A percentile compares a stretch with the other conserved stretches of the same genome.
These are phyloP conservation scores for Aspergillus candidus DNA, from an alignment of 2,329 filamentous ascomycete species.

Conservation along the genomic window DNA sequence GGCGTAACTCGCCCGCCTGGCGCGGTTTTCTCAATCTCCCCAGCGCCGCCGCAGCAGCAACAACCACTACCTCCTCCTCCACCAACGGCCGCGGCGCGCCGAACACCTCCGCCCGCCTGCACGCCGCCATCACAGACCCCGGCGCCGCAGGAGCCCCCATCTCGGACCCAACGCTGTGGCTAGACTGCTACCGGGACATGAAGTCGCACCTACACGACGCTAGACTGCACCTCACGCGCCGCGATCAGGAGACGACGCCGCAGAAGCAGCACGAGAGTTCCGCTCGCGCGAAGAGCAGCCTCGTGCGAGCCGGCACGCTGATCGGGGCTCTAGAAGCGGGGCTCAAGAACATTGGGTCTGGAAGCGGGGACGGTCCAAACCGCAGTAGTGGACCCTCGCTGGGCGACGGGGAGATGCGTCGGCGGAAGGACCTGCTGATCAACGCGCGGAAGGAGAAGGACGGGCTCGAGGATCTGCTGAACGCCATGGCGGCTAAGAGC, in stretches of 20 bases:
- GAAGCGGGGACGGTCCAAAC: constrained; percentile 23
- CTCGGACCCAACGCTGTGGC: constrained; percentile 53
- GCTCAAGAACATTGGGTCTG: constrained; percentile 34
- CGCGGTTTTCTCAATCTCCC: constrained; percentile 54
- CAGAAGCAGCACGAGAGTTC: constrained; percentile 58
- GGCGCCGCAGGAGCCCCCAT: constrained; percentile 26
- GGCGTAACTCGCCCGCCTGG: constrained; percentile 54
- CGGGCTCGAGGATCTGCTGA: constrained; percentile 54
- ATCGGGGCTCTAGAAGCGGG: constrained; percentile 54
- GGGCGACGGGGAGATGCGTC: constrained; percentile 56
- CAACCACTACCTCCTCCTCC: constrained; percentile 20
- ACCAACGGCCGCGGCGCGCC: constrained; percentile 18
- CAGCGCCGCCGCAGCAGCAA: constrained; percentile 20
- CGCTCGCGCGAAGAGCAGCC: constrained; percentile 54
- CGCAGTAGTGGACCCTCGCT: constrained; percentile 34
- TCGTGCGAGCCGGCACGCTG: constrained; percentile 52
- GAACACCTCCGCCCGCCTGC: constrained; percentile 34
- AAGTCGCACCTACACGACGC: constrained; percentile 58
- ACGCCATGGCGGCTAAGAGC: constrained; percentile 51
- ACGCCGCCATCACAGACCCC: constrained; percentile 40
- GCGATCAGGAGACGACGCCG: constrained; percentile 54
- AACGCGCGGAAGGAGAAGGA: constrained; percentile 57
- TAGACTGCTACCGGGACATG: constrained; percentile 55
- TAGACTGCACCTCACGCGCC: constrained; percentile 51
- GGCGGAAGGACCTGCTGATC: constrained; percentile 53